phyloP scores from a whole-genome alignment of 257 asterid genomes.

The Echium plantagineum region DNA sequence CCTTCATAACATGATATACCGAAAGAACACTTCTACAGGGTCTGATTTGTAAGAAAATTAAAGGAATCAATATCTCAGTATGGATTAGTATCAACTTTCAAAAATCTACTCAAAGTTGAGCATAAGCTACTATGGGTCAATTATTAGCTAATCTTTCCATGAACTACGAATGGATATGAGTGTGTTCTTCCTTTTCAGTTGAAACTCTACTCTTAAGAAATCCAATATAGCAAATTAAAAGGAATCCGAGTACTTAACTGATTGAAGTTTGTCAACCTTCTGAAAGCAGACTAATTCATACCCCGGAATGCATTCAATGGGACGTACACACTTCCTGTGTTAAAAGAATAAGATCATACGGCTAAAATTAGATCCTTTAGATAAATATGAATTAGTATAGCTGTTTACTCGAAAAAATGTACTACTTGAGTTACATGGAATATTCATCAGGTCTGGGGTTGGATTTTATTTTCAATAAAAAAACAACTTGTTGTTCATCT shows the following conservation, averaged over 20 bases:
- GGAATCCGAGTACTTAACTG: conserved; percentile 40
- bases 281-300: conserved; percentile 63
- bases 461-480: too few relatives aligned
- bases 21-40: too few relatives aligned
- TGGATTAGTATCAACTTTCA: too few relatives aligned
- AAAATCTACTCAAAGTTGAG: too few relatives aligned
- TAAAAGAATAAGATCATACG: conserved; percentile 7
- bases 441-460: too few relatives aligned
- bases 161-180: background rate
- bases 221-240: background rate
- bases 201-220: background rate
- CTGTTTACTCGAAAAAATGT: background rate
- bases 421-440: background rate
- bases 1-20: too few relatives aligned
- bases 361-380: background rate
- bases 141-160: background rate
- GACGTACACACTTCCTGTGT: conserved; percentile 61
- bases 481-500: background rate
- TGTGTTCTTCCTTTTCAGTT: background rate
- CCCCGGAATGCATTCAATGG: conserved; percentile 50
- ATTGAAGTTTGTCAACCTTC: conserved; percentile 60
- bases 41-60: too few relatives aligned
- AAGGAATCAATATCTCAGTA: too few relatives aligned
- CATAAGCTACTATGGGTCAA: too few relatives aligned
- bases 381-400: background rate